phyloP scores from a whole-genome alignment of 2,329 filamentous ascomycete species.

The Gnomoniopsis sp. region DNA sequence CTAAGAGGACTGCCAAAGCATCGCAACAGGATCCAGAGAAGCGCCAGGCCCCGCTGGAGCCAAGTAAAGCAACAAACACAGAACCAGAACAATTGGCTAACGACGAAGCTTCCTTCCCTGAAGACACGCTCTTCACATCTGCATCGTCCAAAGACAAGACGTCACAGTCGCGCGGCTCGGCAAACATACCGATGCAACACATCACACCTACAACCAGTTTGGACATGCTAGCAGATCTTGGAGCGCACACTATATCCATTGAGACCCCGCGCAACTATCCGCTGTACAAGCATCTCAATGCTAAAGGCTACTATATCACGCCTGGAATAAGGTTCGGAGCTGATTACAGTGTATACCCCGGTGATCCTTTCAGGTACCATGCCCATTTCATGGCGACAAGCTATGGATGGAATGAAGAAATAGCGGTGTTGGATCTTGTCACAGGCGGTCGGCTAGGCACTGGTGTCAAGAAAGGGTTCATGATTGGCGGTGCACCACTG shows the following conservation, averaged over 20 bases:
- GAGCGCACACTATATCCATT: conserved; percentile 16
- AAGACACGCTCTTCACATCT: conserved; percentile 2
- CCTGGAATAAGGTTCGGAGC: conserved; percentile 93
- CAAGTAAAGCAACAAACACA: background rate
- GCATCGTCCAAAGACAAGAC: background rate
- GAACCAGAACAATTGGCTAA: background rate
- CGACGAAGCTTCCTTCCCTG: background rate
- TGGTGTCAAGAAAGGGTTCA: conserved; percentile 91
- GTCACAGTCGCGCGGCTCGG: background rate
- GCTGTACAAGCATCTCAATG: conserved; percentile 77
- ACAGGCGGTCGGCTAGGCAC: conserved; percentile 85
- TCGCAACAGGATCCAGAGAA: background rate
- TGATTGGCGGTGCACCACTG: conserved; percentile 67
- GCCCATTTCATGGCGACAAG: conserved; percentile 89
- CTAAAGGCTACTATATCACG: conserved; percentile 78
- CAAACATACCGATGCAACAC: conserved; percentile 32
- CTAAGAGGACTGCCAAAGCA: background rate
- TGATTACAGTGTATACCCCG: conserved; percentile 91
- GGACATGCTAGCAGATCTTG: conserved; percentile 25
- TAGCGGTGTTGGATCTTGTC: conserved; percentile 80
- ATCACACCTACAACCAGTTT: conserved; percentile 39
- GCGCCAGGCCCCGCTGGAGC: background rate
- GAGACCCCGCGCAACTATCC: conserved; percentile 57
- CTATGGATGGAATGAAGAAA: conserved; percentile 81
- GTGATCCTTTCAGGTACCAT: conserved; percentile 91